phyloP scores from a whole-genome alignment of 169 alveolate species.

The Eimeria maxima region DNA sequence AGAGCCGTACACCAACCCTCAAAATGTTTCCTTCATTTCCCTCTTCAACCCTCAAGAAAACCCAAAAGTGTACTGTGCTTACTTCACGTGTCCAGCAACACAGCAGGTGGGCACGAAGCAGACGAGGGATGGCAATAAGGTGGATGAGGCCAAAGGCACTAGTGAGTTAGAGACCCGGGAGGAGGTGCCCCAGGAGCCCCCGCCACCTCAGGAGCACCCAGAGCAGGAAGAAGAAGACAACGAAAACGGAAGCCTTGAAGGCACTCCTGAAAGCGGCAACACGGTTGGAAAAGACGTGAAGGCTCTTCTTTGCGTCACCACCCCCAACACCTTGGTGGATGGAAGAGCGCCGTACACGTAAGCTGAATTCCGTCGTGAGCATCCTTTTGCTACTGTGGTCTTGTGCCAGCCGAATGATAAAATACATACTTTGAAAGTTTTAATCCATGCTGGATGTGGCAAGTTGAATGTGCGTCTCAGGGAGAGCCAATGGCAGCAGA shows the following conservation, averaged over 20 bases:
- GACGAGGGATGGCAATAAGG: background rate
- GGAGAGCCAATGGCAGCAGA: background rate
- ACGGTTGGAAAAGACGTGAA: background rate
- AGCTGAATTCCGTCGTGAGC: background rate
- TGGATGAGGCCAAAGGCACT: too few relatives aligned
- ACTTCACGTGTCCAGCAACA: background rate
- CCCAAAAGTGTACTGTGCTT: background rate
- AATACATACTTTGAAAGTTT: background rate
- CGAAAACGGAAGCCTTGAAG: too few relatives aligned
- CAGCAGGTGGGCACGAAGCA: background rate
- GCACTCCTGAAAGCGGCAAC: too few relatives aligned
- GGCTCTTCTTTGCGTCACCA: slow-evolving; percentile 13
- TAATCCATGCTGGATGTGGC: background rate
- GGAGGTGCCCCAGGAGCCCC: too few relatives aligned
- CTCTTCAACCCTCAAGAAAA: background rate
- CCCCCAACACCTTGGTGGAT: background rate
- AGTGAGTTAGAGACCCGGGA: too few relatives aligned
- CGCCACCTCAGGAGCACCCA: too few relatives aligned
- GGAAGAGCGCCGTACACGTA: background rate
- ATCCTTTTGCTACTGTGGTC: background rate
- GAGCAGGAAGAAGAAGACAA: background rate
- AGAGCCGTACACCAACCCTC: background rate
- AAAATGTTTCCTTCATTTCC: background rate
- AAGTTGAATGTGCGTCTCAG: background rate
- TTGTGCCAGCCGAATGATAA: background rate